phyloP scores from a whole-genome alignment of 176 grass and related monocot species.

The Oropetium thomaeum region DNA sequence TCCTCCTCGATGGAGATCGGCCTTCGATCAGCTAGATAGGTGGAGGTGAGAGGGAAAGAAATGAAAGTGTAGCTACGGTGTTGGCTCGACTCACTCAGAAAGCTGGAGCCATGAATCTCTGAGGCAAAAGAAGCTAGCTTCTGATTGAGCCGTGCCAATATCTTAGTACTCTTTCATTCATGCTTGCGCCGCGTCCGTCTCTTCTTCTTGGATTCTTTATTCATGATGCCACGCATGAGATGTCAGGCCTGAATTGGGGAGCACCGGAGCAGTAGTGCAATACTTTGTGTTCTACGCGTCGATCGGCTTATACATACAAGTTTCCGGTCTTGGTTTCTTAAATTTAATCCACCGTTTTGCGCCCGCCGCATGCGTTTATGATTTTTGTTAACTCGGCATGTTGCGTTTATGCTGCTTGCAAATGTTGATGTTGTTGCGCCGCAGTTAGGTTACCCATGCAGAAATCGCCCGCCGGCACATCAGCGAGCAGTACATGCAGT shows the following conservation, averaged over 20 bases:
- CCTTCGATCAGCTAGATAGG: not conserved
- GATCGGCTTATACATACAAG: not conserved
- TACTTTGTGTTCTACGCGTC: too few species aligned
- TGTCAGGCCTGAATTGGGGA: too few species aligned
- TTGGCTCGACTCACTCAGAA: constrained; percentile 78
- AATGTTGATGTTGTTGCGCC: not conserved
- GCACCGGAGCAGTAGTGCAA: too few species aligned
- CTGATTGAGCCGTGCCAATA: constrained; percentile 99
- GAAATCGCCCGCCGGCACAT: not conserved
- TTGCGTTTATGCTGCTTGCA: not conserved
- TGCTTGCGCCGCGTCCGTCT: not conserved
- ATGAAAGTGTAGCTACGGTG: constrained; percentile 72
- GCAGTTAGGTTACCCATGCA: not conserved
- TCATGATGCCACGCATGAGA: not conserved
- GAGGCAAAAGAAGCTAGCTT: not conserved
- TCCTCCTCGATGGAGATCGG: not conserved
- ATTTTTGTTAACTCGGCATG: too few species aligned
- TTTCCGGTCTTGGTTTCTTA: not conserved
- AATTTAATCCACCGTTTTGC: too few species aligned
- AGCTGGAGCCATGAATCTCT: not conserved
- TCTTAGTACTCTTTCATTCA: constrained; percentile 81
- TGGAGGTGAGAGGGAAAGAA: not conserved
- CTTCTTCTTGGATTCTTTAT: not conserved
- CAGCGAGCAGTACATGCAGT: not conserved
- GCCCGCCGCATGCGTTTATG: too few species aligned